phyloP scores from a whole-genome alignment of 805 yeast species.

The Pichia nakasei region DNA sequence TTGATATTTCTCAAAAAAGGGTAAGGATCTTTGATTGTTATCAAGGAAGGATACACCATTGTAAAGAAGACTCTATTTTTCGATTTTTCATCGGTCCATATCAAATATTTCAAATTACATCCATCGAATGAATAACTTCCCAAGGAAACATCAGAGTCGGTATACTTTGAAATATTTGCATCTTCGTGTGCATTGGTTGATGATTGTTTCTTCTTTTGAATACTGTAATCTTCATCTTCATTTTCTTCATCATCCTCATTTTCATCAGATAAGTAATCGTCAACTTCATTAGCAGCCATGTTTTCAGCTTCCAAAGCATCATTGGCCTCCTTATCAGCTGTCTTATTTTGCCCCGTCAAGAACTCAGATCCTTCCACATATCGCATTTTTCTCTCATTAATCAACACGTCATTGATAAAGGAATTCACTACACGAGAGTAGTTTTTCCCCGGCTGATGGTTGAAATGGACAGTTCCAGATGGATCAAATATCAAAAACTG shows the following conservation, averaged over 20 bases:
- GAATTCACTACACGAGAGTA: slow-evolving; percentile 36
- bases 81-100: slow-evolving; percentile 30
- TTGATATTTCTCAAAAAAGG: slow-evolving; percentile 22
- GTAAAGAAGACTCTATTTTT: slow-evolving; percentile 29
- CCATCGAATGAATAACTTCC: slow-evolving; percentile 30
- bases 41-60: slow-evolving; percentile 33
- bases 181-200: slow-evolving; percentile 15
- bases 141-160: slow-evolving; percentile 14
- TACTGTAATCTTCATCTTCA: background rate
- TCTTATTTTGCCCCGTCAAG: background rate
- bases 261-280: background rate
- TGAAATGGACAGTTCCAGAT: slow-evolving; percentile 46
- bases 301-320: background rate
- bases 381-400: slow-evolving; percentile 29
- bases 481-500: slow-evolving; percentile 41
- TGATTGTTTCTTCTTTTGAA: slow-evolving; percentile 1
- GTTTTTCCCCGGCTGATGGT: slow-evolving; percentile 31
- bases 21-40: slow-evolving; percentile 22
- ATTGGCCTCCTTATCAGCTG: slow-evolving; percentile 4
- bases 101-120: slow-evolving; percentile 37
- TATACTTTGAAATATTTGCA: slow-evolving; percentile 16
- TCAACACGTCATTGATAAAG: slow-evolving; percentile 40
- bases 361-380: slow-evolving; percentile 17
- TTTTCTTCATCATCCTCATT: background rate
- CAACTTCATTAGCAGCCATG: background rate